These are phyloP conservation scores for Pseudogymnoascus sp. DNA, from an alignment of 2,329 filamentous ascomycete genomes.

Conservation along the genomic window DNA sequence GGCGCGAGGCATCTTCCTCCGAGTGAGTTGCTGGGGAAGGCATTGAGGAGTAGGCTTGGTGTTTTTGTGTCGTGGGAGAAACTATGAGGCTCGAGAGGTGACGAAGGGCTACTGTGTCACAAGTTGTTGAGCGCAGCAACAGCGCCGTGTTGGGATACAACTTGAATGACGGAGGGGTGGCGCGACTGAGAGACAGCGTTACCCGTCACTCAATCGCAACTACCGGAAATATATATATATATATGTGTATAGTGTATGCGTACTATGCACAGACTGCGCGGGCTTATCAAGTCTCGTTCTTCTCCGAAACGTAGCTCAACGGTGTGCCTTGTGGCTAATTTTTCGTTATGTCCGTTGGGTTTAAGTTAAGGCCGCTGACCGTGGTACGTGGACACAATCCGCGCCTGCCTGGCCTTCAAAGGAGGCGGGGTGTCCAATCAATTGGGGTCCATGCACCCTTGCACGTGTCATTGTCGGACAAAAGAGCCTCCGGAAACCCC, in stretches of 20 bases:
- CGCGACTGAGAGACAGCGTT: constrained; percentile 19
- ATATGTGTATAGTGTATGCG: constrained; percentile 3
- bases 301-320: not conserved
- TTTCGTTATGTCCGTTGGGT: constrained; percentile 8
- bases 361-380: constrained; percentile 2
- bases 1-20: constrained; percentile 23
- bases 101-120: constrained; percentile 24
- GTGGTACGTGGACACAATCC: not conserved
- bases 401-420: not conserved
- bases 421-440: constrained; percentile 6
- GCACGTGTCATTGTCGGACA: not conserved
- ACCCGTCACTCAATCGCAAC: constrained; percentile 5
- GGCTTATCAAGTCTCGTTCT: not conserved
- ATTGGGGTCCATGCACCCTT: constrained; percentile 7
- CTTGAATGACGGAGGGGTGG: constrained; percentile 22
- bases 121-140: constrained; percentile 25
- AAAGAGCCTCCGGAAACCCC: not conserved
- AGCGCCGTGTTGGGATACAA: constrained; percentile 31
- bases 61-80: constrained; percentile 17
- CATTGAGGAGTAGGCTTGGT: constrained; percentile 26
- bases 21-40: constrained; percentile 27
- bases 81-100: constrained; percentile 24
- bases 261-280: not conserved
- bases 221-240: constrained; percentile 18
- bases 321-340: constrained; percentile 1